Evolutionary conservation across 2,329 filamentous ascomycete genomes (phyloP).

Genomic region (Verticillium tricorpus): DNA sequence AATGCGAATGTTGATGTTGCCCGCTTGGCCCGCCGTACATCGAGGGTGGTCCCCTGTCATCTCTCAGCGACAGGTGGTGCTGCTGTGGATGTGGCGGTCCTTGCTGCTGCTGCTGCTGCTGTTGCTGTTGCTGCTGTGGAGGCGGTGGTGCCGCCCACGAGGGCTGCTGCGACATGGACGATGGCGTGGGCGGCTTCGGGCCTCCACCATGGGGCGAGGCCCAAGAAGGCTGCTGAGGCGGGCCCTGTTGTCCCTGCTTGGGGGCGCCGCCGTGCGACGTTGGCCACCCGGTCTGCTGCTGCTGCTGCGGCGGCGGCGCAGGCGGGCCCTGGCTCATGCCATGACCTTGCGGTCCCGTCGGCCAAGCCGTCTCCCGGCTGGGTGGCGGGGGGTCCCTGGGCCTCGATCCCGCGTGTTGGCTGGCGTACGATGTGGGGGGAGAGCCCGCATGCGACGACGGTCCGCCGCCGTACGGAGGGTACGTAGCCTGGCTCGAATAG

Average conservation of each 20-base stretch:
- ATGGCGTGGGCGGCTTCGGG: neutral
- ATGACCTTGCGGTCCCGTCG: conserved; percentile 17
- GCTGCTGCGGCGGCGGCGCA: conserved; percentile 23
- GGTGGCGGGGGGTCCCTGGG: conserved; percentile 36
- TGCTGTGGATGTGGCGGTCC: conserved; percentile 13
- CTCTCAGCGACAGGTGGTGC: conserved; percentile 23
- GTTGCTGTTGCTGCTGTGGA: conserved; percentile 19
- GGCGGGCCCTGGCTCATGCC: conserved; percentile 19
- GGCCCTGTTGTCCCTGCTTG: conserved; percentile 14
- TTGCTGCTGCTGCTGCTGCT: conserved; percentile 12
- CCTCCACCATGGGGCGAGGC: neutral
- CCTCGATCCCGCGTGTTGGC: conserved; percentile 39
- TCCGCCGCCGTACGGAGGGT: conserved; percentile 32
- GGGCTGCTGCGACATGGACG: conserved; percentile 16
- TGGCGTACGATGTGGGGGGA: conserved; percentile 50
- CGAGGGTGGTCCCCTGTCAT: conserved; percentile 28
- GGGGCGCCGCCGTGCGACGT: conserved; percentile 23
- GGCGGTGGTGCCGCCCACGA: conserved; percentile 22
- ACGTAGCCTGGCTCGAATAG: conserved; percentile 40
- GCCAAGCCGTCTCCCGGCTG: conserved; percentile 31
- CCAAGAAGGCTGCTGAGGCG: conserved; percentile 8
- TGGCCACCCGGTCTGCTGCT: conserved; percentile 26
- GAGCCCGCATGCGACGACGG: conserved; percentile 38
- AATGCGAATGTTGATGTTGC: conserved; percentile 24
- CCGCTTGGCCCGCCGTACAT: conserved; percentile 25